Evolutionary conservation across 164 flowering plant species (phyloP), one percentile per base, ranked within the genome.

Genomic region (Chimonanthus praecox): DNA sequence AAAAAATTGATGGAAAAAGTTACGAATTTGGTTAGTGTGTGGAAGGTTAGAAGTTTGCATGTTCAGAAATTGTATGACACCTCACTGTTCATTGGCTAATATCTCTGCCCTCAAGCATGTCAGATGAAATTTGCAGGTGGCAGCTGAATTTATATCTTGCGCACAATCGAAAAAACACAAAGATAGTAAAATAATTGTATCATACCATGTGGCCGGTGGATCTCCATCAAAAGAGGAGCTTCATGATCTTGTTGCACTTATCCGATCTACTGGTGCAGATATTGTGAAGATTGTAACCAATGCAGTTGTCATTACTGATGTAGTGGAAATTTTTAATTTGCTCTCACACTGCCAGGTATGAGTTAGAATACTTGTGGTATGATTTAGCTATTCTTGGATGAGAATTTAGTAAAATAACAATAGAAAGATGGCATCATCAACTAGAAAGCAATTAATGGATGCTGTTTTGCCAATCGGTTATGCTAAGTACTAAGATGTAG

Each of bases 181-280:
- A 3, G 68, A 73, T 7, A 46, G 80, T 67, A 84, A 82, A 73
- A 46, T 78, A 64, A 86, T 86, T 72, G 87, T 80, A 58, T 82
- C 88, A 15, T 82, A 67, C 67, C 77, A 76, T 71, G 68, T 77
- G 48, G 70, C 71, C 58, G 80, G 70, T 6, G 44, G 44, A 47
- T 82, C 80, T 5, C 78, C 87, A 67, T 77, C 83, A 33, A 58
- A 67, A 47, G 88, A 86, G 58, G 85, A 85, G n/a, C 80, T 88
- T 8, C 67, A 80, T 69, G 46, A 69, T n/a, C 79, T 87, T 61
- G 83, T 84, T 16, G 81, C 81, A 61, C 46, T 51, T 10, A 70
- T 88, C 75, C 86, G 80, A 77, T 80, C 87, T 21, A 86, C 87
- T 68, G 85, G 87, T 58, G 92, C 90, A 33, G 88, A 86, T 69